Evolutionary conservation across 2,329 filamentous ascomycete species (phyloP).

Genomic region (Fusarium odoratissimum): DNA sequence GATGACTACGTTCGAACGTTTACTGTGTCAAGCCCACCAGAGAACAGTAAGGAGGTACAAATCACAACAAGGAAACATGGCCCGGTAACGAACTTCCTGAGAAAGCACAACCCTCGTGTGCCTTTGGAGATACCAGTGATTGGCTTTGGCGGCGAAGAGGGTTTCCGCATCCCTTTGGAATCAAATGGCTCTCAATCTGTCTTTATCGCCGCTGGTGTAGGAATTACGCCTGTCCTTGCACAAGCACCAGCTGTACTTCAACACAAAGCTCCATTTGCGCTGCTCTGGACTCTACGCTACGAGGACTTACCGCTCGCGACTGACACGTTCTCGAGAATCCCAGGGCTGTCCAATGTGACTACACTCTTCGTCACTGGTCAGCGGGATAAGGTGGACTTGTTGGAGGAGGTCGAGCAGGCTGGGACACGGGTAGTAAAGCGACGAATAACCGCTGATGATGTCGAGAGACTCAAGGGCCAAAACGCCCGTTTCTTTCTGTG

Average conservation of each 20-base stretch:
- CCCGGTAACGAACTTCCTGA: conserved; percentile 73
- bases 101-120: conserved; percentile 63
- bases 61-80: conserved; percentile 79
- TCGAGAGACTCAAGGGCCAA: conserved; percentile 53
- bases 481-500: conserved; percentile 65
- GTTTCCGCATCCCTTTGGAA: conserved; percentile 53
- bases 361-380: conserved; percentile 73
- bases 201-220: conserved; percentile 83
- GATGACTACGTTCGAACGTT: conserved; percentile 89
- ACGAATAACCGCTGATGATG: conserved; percentile 56
- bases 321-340: conserved; percentile 66
- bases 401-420: conserved; percentile 49
- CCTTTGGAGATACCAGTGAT: conserved; percentile 74
- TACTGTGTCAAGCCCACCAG: conserved; percentile 75
- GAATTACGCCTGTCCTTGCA: conserved; percentile 83
- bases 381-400: conserved; percentile 49
- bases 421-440: conserved; percentile 51
- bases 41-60: conserved; percentile 65
- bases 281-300: conserved; percentile 76
- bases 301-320: conserved; percentile 72
- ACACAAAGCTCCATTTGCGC: conserved; percentile 54
- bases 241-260: conserved; percentile 66
- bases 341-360: conserved; percentile 63
- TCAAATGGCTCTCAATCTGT: conserved; percentile 50
- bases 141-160: conserved; percentile 75